Evolutionary conservation across 2,329 filamentous ascomycete genomes (phyloP).

Genomic region (Verticillium klebahnii): DNA sequence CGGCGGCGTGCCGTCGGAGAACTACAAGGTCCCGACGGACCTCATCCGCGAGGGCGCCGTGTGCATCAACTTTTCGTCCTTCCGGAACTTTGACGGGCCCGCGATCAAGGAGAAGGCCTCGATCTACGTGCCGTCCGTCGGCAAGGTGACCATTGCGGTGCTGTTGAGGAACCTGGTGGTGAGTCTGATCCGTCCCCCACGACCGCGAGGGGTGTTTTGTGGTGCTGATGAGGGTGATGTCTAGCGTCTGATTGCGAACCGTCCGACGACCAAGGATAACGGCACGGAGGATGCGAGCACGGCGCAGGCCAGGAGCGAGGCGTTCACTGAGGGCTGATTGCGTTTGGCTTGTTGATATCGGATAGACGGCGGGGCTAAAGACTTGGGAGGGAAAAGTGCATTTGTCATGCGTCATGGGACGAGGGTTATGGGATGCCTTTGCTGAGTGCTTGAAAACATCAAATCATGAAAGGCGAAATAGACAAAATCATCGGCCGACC

Average conservation of each 20-base stretch:
- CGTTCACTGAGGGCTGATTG: slow-evolving; percentile 33
- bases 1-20: slow-evolving; percentile 81
- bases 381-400: slow-evolving; percentile 1
- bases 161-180: slow-evolving; percentile 85
- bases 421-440: neutral
- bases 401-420: neutral
- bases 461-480: neutral
- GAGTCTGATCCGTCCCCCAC: slow-evolving; percentile 29
- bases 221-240: neutral
- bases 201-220: neutral
- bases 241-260: slow-evolving; percentile 49
- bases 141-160: slow-evolving; percentile 95
- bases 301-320: slow-evolving; percentile 34
- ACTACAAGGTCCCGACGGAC: slow-evolving; percentile 83
- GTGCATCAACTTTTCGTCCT: slow-evolving; percentile 98
- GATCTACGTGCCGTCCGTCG: slow-evolving; percentile 94
- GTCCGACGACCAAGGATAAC: slow-evolving; percentile 31
- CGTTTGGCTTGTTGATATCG: neutral
- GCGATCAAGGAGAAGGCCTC: slow-evolving; percentile 93
- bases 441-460: neutral
- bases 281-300: slow-evolving; percentile 17
- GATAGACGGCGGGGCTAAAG: slow-evolving; percentile 2
- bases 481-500: neutral
- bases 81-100: slow-evolving; percentile 82
- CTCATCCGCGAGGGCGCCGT: slow-evolving; percentile 84